Base-by-base conservation (phyloP, 2,329 filamentous ascomycete species). In the Colletotrichum ledebouriae region DNA sequence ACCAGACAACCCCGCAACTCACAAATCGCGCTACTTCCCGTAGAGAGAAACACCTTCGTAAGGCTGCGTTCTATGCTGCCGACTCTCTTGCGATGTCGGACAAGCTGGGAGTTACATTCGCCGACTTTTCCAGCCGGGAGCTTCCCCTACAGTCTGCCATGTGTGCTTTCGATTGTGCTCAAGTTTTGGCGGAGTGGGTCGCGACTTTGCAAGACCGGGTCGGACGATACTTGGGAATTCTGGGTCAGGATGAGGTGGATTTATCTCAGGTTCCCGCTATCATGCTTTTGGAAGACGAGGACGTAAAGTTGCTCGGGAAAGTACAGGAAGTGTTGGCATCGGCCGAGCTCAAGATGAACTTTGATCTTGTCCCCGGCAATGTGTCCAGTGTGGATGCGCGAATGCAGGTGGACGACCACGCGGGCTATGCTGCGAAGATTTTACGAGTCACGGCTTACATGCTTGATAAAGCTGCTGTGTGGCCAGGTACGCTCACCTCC, bases 1-100 rank as follows among this genome's bases (percentile, higher is more conserved):
- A 73, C 17, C 77, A 76, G 67, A 57, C 33, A 52, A 62, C 49
- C 53, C 70, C 57, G 25, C 52, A 57, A 9, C 34, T 71, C 29
- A 77, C 79, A 3, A 81, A 73, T 46, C 80, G 81, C 50, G 80
- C 85, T 11, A 89, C 86, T 11, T 90, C 92, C 0, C 90, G 92
- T 66, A 90, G 94, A 3, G 95, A 99, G 80, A 92, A 90, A 72
- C 93, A 97, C 75, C 85, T 98, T 20, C 91, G 95, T 49, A 97
- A 95, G 77, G 96, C 96, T n/a, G 96, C 95, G 0, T 97, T 94
- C 76, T 97, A 97, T 75, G 96, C 96, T 1, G 94, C 94, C 1
- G 94, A 98, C 77, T 97, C 94, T 0, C 87, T 99, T 9, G 89
- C 90, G 33, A 96, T 96, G 89, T 92, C 94, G 2, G 92, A 97